Evolutionary conservation across 306 rosid genomes (phyloP).

Genomic region (Pachyrhizus erosus): DNA sequence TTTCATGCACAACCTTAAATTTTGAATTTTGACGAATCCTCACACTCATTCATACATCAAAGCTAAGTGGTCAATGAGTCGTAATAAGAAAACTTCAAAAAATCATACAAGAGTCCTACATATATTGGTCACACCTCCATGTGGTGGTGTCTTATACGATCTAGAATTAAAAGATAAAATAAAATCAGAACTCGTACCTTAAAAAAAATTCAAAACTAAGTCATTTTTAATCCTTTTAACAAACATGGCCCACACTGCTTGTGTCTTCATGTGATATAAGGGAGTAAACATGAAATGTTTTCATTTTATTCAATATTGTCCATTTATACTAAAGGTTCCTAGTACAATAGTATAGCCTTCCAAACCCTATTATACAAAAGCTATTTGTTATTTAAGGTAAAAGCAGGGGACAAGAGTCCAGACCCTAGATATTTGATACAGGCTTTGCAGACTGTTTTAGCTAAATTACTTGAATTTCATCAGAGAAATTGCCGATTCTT

Average conservation of each 20-base stretch:
- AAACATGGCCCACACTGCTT: background rate
- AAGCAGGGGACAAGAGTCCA: background rate
- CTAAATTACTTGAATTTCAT: slow-evolving; percentile 15
- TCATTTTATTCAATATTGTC: background rate
- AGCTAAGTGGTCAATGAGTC: slow-evolving; percentile 16
- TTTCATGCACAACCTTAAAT: slow-evolving; percentile 21
- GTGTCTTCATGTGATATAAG: slow-evolving; percentile 17
- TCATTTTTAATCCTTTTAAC: slow-evolving; percentile 4
- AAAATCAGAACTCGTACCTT: background rate
- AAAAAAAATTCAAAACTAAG: background rate
- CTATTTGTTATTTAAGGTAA: background rate
- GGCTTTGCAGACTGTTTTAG: slow-evolving; percentile 29
- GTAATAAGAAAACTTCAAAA: slow-evolving; percentile 4
- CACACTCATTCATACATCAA: slow-evolving; percentile 6
- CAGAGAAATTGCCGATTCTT: background rate
- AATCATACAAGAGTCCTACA: background rate
- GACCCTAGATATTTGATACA: slow-evolving; percentile 7
- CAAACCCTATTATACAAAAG: slow-evolving; percentile 9
- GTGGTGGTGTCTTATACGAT: background rate
- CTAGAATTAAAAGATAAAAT: background rate
- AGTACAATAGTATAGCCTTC: background rate
- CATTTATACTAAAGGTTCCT: slow-evolving; percentile 21
- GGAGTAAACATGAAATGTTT: background rate
- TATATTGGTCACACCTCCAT: slow-evolving; percentile 19
- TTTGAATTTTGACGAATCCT: slow-evolving; percentile 17